These are phyloP conservation scores for Pseudocercospora macadamiae DNA, from an alignment of 2,329 filamentous ascomycete genomes.

Conservation along the genomic window DNA sequence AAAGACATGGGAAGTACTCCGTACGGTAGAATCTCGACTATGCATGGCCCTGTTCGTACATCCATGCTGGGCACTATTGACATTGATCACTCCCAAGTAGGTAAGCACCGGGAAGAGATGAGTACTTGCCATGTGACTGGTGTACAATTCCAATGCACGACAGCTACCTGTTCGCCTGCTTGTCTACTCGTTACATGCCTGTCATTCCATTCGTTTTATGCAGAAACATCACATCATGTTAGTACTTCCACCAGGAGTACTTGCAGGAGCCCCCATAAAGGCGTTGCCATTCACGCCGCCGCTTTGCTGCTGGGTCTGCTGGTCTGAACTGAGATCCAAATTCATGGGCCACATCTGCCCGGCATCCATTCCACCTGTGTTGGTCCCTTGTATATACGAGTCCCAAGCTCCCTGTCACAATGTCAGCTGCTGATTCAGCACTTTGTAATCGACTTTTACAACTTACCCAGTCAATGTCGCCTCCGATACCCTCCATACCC, in stretches of 20 bases:
- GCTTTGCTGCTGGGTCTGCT: slow-evolving; percentile 26
- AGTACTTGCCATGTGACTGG: too few species aligned
- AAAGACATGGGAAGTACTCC: too few species aligned
- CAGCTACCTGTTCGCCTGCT: neutral
- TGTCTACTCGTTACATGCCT: neutral
- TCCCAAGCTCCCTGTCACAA: slow-evolving; percentile 66
- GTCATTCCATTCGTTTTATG: neutral
- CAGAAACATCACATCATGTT: slow-evolving; percentile 16
- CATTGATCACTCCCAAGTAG: neutral
- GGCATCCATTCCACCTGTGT: slow-evolving; percentile 40
- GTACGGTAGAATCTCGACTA: neutral
- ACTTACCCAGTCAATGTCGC: slow-evolving; percentile 59
- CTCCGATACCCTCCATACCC: slow-evolving; percentile 55
- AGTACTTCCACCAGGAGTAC: slow-evolving; percentile 11
- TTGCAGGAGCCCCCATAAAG: slow-evolving; percentile 8
- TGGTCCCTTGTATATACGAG: slow-evolving; percentile 66
- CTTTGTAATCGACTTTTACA: neutral
- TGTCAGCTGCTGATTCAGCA: neutral
- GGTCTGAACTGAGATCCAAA: slow-evolving; percentile 33
- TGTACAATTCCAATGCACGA: too few species aligned
- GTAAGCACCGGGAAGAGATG: neutral
- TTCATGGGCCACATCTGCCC: slow-evolving; percentile 52
- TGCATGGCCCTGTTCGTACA: too few species aligned
- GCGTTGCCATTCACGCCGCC: slow-evolving; percentile 8
- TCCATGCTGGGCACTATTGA: too few species aligned